Base-by-base conservation (phyloP, 1,284 basidiomycete species). In the Tilletia walkeri region DNA sequence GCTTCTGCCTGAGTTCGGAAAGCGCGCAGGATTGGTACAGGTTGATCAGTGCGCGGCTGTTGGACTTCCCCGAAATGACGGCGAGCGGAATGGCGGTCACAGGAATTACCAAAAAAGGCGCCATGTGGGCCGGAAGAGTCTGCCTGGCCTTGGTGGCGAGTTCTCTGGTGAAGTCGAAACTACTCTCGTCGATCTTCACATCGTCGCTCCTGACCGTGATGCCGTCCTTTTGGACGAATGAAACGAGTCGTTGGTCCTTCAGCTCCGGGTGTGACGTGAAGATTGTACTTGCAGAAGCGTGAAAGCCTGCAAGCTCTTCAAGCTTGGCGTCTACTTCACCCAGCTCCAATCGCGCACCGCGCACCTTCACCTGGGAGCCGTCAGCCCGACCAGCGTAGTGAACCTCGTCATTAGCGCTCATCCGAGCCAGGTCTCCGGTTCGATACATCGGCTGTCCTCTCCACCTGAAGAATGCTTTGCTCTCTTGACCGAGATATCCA, bases 301-400 rank as follows among this genome's bases (percentile, higher is more conserved):
- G 59, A 41, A 5, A 45, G 24, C n/a, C 36, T 9, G 59, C 59
- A 12, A 63, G 59, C 38, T 63, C 59, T 39, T 63, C 30, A 18
- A 63, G 59, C 59, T 63, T 54, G 34, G 66, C 14, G 36, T 78
- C 79, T 3, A 82, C 75, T 70, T 82, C 81, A 47, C 73, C 75
- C 16, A 82, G 75, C 70, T 82, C 81, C 18, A 82, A 75, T 50
- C 81, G 75, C 9, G 78, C 81, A 2, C 81, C 81, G 48, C 79
- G 73, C 3, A 82, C 73, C 68, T 82, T 82, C 72, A 82, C 79
- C 67, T 82, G 81, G 0, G 73, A 77, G 56, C 70, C 71, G 45
- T 76, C 78, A 65, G 76, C 69, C 30, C 81, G 77, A 12, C 80
- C 81, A n/a, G 81, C 73, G 66, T 81, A 81, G 66, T 81, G 75